A percentile compares a stretch with the other conserved stretches of the same genome.
Conservation (phyloP, 1,284 basidiomycete species). For the Puccinia triticina region DNA sequence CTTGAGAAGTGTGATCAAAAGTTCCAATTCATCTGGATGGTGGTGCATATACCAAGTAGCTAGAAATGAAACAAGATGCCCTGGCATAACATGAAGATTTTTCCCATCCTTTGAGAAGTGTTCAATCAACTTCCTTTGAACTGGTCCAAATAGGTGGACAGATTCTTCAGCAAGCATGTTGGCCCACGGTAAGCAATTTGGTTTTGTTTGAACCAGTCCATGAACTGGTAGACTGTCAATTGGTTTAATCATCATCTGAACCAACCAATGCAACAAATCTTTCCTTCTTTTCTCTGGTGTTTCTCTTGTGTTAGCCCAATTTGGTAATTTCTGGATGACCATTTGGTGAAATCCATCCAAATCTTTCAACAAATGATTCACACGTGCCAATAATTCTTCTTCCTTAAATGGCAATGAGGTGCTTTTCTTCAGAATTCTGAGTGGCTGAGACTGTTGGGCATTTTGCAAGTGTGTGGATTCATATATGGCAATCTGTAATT, state of each 20-base stretch:
- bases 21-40: not conserved
- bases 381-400: not conserved
- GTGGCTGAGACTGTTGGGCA: no score
- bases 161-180: not conserved
- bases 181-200: not conserved
- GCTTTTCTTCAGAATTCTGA: no score
- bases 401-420: not conserved
- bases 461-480: not conserved
- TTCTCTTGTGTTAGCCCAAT: not conserved
- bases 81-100: not conserved
- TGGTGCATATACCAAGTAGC: not conserved
- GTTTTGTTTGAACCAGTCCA: not conserved
- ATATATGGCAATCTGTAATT: not conserved
- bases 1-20: not conserved
- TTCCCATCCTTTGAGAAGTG: not conserved
- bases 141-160: not conserved
- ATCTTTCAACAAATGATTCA: not conserved
- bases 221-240: not conserved
- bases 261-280: not conserved
- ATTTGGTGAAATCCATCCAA: not conserved
- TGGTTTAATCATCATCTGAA: not conserved
- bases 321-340: not conserved
- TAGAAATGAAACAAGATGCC: not conserved
- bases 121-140: slow-evolving; percentile 2
- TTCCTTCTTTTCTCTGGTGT: not conserved